phyloP scores from a whole-genome alignment of 352 stramenopile genomes.

The Peronospora belbahrii region DNA sequence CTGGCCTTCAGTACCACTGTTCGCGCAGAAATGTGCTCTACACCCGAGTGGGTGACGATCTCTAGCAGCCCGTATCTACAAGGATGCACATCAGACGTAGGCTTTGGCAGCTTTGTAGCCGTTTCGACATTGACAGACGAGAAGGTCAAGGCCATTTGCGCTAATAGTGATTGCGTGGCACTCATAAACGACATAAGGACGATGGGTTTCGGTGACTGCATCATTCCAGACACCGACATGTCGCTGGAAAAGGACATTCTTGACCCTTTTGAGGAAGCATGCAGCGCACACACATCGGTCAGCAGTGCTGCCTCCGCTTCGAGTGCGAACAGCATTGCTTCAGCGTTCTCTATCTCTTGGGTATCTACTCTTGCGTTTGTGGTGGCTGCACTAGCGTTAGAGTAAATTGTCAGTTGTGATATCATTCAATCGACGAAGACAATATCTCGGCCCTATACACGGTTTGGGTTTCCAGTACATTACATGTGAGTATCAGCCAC shows the following conservation, averaged over 20 bases:
- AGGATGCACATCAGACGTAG: slow-evolving; percentile 12
- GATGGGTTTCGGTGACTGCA: slow-evolving; percentile 20
- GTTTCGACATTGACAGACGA: slow-evolving; percentile 8
- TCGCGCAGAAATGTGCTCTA: slow-evolving; percentile 8
- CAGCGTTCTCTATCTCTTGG: background rate
- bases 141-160: slow-evolving; percentile 18
- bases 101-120: slow-evolving; percentile 9
- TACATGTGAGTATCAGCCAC: no score
- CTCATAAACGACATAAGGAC: slow-evolving; percentile 16
- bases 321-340: background rate
- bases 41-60: slow-evolving; percentile 8
- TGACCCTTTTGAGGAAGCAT: slow-evolving; percentile 11
- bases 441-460: no score
- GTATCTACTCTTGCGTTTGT: background rate
- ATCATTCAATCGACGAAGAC: no score
- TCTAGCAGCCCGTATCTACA: slow-evolving; percentile 7
- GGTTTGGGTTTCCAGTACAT: no score
- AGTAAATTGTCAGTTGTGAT: background rate
- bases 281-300: background rate
- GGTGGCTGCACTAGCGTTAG: background rate
- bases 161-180: slow-evolving; percentile 8
- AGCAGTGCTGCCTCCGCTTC: slow-evolving; percentile 1
- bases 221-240: slow-evolving; percentile 15
- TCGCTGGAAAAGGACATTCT: slow-evolving; percentile 19
- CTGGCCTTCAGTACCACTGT: background rate